Base-by-base conservation (phyloP, 2,329 filamentous ascomycete species). In the Aureobasidium pullulans region DNA sequence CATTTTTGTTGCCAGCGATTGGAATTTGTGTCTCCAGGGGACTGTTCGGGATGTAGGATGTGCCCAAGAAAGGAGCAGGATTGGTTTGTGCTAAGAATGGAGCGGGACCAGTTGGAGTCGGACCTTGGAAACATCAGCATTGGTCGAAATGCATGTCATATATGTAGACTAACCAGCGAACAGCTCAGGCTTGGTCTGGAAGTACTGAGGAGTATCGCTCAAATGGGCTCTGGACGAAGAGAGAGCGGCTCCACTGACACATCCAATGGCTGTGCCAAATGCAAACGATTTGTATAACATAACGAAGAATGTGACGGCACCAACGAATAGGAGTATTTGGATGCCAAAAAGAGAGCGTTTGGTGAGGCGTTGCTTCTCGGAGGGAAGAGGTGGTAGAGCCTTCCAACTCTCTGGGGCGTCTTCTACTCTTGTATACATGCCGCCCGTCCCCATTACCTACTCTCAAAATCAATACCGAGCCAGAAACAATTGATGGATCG, bases 31-130 rank as follows among this genome's bases (percentile, higher is more conserved):
- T 91, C 74, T 89, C 86, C 60, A 91, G 75, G 50, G 88, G 88
- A 50, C 80, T 76, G 66, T 88, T 88, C 13, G 87, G 84, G 34
- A 86, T 82, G 68, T 84, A 90, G 5, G 84, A 81, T 8, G 83
- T 79, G 13, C 73, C 70, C 16, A 74, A 70, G 63, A 88, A 87
- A 19, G 85, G 80, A 40, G 88, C 84, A 1, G 81, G 80, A 64
- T 87, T 84, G 6, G 84, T 89, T 73, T 89, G 82, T 1, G 87
- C 88, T 60, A 91, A 75, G 69, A 89, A 90, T 1, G 88, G 83
- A 29, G 86, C 77, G 59, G 73, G 75, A 13, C 88, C 88, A 1
- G 87, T 91, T n/a, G 84, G 78, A 4, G 85, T 89, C 39, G 86
- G 86, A 1, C 86, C 86, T 71, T 34, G 4, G 46, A 8, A 7